Conservation (phyloP, 192 early-diverging fungal species). For the Gaertneriomyces sp. region DNA sequence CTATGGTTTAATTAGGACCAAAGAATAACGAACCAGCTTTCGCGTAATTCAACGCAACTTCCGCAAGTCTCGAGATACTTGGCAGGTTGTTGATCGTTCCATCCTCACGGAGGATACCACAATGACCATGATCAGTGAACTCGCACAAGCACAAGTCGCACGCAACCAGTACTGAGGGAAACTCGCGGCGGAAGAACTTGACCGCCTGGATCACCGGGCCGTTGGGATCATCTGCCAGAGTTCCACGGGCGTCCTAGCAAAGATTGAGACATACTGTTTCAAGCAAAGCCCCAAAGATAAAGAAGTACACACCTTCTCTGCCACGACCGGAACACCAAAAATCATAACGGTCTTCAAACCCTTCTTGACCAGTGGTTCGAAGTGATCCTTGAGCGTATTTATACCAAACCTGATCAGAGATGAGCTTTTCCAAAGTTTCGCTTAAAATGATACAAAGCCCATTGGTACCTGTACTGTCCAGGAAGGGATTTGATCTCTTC, state of each 20-base stretch:
- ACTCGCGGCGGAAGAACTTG: constrained; percentile 67
- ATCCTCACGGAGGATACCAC: constrained; percentile 61
- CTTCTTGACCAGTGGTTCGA: constrained; percentile 81
- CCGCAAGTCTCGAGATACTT: constrained; percentile 74
- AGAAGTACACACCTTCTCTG: constrained; percentile 46
- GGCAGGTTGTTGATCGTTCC: constrained; percentile 78
- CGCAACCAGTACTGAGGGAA: constrained; percentile 78
- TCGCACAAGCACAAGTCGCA: constrained; percentile 97
- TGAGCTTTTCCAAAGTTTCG: too few relatives aligned
- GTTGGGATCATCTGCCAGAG: constrained; percentile 75
- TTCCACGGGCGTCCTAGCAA: constrained; percentile 67
- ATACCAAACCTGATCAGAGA: constrained; percentile 53
- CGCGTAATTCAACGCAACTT: constrained; percentile 84
- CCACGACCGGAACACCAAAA: constrained; percentile 83
- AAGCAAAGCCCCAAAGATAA: neutral
- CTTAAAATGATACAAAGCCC: neutral
- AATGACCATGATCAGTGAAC: constrained; percentile 96
- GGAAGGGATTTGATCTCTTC: constrained; percentile 81
- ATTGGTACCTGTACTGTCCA: constrained; percentile 69
- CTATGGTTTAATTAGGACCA: constrained; percentile 43
- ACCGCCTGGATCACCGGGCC: constrained; percentile 85
- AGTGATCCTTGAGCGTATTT: constrained; percentile 67
- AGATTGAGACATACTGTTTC: neutral
- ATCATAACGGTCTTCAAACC: constrained; percentile 84
- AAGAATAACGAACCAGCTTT: constrained; percentile 57